Evolutionary conservation across 805 yeast species (phyloP).

Genomic region (Sugiyamaella valdiviana): DNA sequence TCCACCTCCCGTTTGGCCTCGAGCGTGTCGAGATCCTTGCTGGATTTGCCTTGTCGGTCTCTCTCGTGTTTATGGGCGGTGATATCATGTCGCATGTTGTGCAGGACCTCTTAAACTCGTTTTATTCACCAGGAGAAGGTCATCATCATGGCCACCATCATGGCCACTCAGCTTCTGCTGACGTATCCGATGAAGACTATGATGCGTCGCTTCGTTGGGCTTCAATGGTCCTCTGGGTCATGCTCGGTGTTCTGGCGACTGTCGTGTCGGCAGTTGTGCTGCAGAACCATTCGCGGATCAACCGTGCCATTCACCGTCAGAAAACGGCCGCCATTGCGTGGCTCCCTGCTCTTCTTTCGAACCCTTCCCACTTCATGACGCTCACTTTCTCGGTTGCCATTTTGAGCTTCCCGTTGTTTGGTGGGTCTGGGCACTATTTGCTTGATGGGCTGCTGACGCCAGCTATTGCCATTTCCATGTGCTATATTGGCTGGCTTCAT

Average conservation of each 20-base stretch:
- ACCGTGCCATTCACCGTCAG: conserved; percentile 19
- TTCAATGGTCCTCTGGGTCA: conserved; percentile 21
- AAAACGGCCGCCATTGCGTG: conserved; percentile 11
- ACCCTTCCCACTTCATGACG: conserved; percentile 31
- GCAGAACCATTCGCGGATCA: conserved; percentile 31
- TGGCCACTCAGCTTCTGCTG: conserved; percentile 11
- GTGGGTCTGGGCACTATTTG: conserved; percentile 19
- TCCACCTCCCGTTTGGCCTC: conserved; percentile 85
- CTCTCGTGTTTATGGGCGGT: conserved; percentile 83
- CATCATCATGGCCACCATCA: conserved; percentile 24
- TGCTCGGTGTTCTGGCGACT: conserved; percentile 29
- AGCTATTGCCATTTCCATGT: conserved; percentile 35
- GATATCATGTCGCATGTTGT: conserved; percentile 82
- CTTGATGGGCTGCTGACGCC: conserved; percentile 35
- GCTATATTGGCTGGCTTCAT: conserved; percentile 36
- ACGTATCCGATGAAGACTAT: conserved; percentile 2
- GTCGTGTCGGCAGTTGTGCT: conserved; percentile 32
- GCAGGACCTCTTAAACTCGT: conserved; percentile 56
- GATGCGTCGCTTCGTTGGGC: conserved; percentile 15
- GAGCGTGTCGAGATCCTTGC: conserved; percentile 85
- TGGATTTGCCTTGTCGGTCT: conserved; percentile 80
- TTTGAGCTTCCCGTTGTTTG: conserved; percentile 28
- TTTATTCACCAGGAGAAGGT: conserved; percentile 32
- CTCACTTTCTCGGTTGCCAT: conserved; percentile 29
- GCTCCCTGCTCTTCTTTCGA: conserved; percentile 21